Evolutionary conservation across 2,329 filamentous ascomycete genomes (phyloP), one percentile per base, ranked within the genome.

Genomic region (Calonectria fujianensis): DNA sequence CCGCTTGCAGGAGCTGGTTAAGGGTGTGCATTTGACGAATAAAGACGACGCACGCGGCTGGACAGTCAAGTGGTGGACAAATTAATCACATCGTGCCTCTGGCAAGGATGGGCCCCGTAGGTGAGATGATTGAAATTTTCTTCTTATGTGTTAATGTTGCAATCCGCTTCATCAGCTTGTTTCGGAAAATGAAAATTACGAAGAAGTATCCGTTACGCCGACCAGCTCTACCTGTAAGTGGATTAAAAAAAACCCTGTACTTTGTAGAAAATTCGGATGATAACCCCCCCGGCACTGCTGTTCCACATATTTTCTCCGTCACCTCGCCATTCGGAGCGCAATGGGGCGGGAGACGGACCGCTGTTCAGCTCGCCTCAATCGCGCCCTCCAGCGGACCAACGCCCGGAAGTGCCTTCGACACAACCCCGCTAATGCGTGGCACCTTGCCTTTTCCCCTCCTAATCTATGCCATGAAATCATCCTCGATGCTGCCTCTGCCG

Each of bases 401-500:
- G n/a, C 39, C n/a, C 18, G 57, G n/a, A 27, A 41, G 35, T 39
- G 57, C n/a, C 10, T 18, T 24, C 20, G 10, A 48, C 20, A 20
- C 41, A 9, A 20, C 18, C 45, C 45, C 20, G 45, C 45, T 24
- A 48, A 48, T 48, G n/a, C 45, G n/a, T 20, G 45, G 10, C 45
- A 48, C 45, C 45, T 48, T 18, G 41, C 1, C 41, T 45, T n/a
- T 5, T 8, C 4, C 6, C 6, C n/a, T 76, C 18, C 18, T 45
- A 24, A 24, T 24, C 18, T 45, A 87, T 50, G 84, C 85, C 87
- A 88, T 88, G 24, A 88, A 88, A 73, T 87, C 84, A 52, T 89
- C 87, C 73, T 88, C 87, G 20, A 87, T 81, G 67, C 82, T 86
- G 9, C 79, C 80, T 54, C 77, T 72, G 31, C 81, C 78, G 59